phyloP scores from a whole-genome alignment of 78 protist genomes.

The Tieghemostelium lacteum region DNA sequence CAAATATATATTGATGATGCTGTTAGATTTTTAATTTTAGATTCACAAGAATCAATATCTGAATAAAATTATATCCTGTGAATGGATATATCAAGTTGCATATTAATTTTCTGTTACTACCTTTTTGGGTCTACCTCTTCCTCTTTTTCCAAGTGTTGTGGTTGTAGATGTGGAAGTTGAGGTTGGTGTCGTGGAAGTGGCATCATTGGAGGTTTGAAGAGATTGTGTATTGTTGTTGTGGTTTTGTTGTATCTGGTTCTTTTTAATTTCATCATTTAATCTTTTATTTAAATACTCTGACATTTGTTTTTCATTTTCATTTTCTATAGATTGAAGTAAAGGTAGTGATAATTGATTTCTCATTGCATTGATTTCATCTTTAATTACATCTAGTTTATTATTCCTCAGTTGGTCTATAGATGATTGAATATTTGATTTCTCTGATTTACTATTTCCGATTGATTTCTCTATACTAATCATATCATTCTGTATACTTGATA shows the following conservation, averaged over 20 bases:
- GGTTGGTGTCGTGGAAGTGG: neutral
- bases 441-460: conserved; percentile 2
- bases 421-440: conserved; percentile 8
- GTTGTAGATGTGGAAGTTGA: neutral
- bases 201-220: neutral
- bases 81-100: no score
- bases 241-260: neutral
- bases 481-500: conserved; percentile 31
- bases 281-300: conserved; percentile 22
- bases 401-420: neutral
- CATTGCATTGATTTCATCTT: conserved; percentile 5
- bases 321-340: conserved; percentile 20
- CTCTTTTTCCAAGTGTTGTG: neutral
- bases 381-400: neutral
- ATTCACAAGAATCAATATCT: no score
- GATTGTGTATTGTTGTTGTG: neutral
- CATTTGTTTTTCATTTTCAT: neutral
- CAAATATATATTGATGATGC: no score
- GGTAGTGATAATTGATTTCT: conserved; percentile 24
- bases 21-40: no score
- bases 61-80: no score
- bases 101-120: conserved; percentile 7
- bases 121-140: neutral
- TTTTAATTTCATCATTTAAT: conserved; percentile 33
- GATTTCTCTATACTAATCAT: conserved; percentile 1